Conservation (phyloP, 345 rosid genomes). For the Corchorus olitorius region DNA sequence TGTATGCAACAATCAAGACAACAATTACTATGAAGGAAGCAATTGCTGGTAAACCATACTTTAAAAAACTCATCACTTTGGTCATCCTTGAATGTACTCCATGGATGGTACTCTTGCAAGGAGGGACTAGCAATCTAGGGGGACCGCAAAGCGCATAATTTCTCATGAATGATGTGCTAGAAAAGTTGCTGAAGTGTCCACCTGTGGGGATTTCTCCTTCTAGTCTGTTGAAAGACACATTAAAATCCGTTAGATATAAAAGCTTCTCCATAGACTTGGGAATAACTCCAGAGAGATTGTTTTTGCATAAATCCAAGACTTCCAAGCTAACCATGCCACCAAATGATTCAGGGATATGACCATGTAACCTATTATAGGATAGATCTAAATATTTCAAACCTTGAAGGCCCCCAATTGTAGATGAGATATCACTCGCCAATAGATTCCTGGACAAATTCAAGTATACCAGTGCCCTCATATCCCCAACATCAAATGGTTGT, state of each 20-base stretch:
- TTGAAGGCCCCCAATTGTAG: background rate
- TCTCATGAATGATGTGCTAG: background rate
- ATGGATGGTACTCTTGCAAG: background rate
- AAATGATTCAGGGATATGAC: slow-evolving; percentile 19
- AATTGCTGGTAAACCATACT: background rate
- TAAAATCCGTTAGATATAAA: background rate
- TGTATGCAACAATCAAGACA: background rate
- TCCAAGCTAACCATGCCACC: background rate
- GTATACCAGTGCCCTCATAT: background rate
- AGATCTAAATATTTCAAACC: background rate
- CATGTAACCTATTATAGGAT: background rate
- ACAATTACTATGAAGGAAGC: background rate
- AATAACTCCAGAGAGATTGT: slow-evolving; percentile 5
- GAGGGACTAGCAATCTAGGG: background rate
- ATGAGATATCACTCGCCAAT: background rate
- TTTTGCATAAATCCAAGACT: slow-evolving; percentile 10
- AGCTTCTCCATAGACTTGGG: background rate
- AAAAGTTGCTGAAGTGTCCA: background rate
- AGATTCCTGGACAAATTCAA: background rate
- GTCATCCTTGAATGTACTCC: no score
- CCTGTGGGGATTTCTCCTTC: background rate
- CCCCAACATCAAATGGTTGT: background rate
- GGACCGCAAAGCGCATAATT: slow-evolving; percentile 11
- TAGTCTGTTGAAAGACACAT: background rate
- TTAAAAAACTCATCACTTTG: background rate